phyloP scores from a whole-genome alignment of 805 yeast species.

The Monosporozyma yasuniensis region DNA sequence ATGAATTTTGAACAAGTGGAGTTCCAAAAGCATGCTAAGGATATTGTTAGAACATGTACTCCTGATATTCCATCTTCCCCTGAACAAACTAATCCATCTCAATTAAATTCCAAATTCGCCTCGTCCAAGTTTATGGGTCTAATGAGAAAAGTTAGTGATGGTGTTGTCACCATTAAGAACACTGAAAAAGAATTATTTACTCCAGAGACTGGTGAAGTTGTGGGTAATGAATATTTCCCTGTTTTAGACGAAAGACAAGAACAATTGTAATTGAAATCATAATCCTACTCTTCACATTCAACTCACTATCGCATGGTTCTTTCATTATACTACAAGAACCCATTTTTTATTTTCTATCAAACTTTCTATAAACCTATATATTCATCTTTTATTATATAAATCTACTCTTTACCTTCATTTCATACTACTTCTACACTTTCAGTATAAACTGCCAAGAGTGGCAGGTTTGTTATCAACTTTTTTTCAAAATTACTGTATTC shows the following conservation, averaged over 20 bases:
- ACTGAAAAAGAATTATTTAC: conserved; percentile 16
- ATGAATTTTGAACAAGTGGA: conserved; percentile 18
- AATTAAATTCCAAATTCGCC: conserved; percentile 10
- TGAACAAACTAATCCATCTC: background rate
- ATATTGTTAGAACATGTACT: conserved; percentile 16
- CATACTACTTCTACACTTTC: no score
- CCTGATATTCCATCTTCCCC: conserved; percentile 9
- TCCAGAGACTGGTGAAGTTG: conserved; percentile 17
- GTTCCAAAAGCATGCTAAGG: conserved; percentile 21
- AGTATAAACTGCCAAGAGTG: background rate
- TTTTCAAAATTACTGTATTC: background rate
- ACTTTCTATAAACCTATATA: no score
- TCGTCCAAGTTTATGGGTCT: conserved; percentile 25
- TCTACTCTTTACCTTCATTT: no score
- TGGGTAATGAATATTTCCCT: conserved; percentile 24
- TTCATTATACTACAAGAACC: background rate
- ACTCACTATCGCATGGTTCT: background rate
- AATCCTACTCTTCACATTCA: background rate
- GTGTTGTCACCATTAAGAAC: conserved; percentile 20
- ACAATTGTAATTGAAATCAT: background rate
- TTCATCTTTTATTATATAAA: no score
- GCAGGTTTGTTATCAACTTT: background rate
- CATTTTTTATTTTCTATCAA: background rate
- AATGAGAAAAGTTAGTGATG: conserved; percentile 26
- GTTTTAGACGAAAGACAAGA: conserved; percentile 10